Evolutionary conservation across 352 stramenopile genomes (phyloP).

Genomic region (Pythium graminicola): DNA sequence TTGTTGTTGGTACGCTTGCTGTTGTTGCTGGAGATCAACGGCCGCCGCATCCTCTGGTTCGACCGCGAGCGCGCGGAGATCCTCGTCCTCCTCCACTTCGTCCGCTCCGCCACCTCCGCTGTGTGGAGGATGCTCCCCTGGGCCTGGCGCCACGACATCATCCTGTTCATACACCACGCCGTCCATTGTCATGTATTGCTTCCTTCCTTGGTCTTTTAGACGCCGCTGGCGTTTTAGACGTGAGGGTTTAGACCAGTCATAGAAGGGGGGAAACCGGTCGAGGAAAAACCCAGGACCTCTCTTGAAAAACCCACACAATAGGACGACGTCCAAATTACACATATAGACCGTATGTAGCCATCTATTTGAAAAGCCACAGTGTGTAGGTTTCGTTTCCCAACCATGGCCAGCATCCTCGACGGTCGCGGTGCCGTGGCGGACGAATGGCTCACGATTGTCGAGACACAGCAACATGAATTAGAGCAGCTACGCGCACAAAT

Average conservation of each 20-base stretch:
- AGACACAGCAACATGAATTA: constrained; percentile 45
- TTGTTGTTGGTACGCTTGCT: constrained; percentile 23
- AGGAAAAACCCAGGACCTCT: constrained; percentile 7
- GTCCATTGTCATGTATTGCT: constrained; percentile 42
- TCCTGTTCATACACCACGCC: constrained; percentile 77
- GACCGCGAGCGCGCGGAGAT: constrained; percentile 51
- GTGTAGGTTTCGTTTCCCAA: neutral
- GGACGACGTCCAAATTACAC: constrained; percentile 2
- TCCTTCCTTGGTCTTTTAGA: constrained; percentile 4
- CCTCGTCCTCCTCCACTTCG: constrained; percentile 55
- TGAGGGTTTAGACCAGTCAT: constrained; percentile 11
- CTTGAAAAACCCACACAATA: too few species aligned
- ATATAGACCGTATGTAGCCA: constrained; percentile 13
- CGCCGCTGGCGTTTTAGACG: neutral
- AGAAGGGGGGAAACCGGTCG: constrained; percentile 11
- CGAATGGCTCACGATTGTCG: constrained; percentile 38
- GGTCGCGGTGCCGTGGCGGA: neutral
- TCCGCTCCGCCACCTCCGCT: constrained; percentile 4
- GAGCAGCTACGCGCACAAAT: constrained; percentile 28
- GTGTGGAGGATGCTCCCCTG: constrained; percentile 11
- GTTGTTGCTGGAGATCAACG: constrained; percentile 22
- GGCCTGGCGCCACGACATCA: constrained; percentile 31
- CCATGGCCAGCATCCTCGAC: too few species aligned
- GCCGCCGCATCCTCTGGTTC: constrained; percentile 42
- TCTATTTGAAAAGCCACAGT: neutral